Conservation (phyloP, 371 early-diverging fungal genomes). For the Coelomomyces lativittatus region DNA sequence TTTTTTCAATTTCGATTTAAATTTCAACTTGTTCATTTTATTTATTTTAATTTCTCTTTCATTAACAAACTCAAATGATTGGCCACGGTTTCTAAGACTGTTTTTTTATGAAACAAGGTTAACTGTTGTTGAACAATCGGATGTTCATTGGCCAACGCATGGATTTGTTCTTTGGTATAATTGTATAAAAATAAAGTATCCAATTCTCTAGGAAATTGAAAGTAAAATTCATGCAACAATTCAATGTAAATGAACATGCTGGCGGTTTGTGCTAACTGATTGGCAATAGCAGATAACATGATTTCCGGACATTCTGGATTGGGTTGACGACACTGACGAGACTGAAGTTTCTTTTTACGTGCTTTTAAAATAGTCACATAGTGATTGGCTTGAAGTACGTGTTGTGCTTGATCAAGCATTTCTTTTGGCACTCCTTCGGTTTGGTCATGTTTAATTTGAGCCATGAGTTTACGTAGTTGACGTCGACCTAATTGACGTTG, state of each 20-base stretch:
- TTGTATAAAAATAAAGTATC: slow-evolving; percentile 69
- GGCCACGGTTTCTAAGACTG: slow-evolving; percentile 68
- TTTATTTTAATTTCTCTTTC: too few relatives aligned
- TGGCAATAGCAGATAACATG: slow-evolving; percentile 69
- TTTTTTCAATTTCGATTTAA: too few relatives aligned
- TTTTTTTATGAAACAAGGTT: slow-evolving; percentile 61
- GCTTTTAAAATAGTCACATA: too few relatives aligned
- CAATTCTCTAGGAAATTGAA: slow-evolving; percentile 83
- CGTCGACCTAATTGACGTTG: too few relatives aligned
- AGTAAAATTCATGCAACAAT: slow-evolving; percentile 86
- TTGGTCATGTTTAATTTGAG: too few relatives aligned
- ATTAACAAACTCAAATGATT: background rate
- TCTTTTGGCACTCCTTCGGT: too few relatives aligned
- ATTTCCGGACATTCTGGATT: slow-evolving; percentile 86
- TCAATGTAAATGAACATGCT: slow-evolving; percentile 85
- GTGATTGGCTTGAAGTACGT: too few relatives aligned
- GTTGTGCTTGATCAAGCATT: too few relatives aligned
- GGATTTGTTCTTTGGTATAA: slow-evolving; percentile 49
- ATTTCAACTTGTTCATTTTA: too few relatives aligned
- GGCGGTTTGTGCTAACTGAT: slow-evolving; percentile 71
- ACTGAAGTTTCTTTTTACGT: too few relatives aligned
- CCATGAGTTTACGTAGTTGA: too few relatives aligned
- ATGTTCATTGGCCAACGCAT: slow-evolving; percentile 77
- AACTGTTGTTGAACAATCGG: slow-evolving; percentile 63
- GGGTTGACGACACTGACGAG: too few relatives aligned